Evolutionary conservation across 495 filamentous ascomycete genomes (phyloP).

Genomic region (Tuber indicum): DNA sequence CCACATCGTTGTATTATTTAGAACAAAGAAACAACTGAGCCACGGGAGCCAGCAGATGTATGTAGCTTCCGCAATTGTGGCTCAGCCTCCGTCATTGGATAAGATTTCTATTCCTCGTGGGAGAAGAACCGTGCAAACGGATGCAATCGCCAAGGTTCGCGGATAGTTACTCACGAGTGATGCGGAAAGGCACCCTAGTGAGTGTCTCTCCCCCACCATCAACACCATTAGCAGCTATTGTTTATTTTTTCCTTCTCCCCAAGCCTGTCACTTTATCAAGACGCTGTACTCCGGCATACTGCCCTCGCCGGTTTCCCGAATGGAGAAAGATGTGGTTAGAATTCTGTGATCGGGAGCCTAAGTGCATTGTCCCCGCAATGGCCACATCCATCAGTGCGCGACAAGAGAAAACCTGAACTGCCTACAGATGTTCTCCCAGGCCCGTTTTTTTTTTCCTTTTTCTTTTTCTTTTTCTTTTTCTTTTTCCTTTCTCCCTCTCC

Average conservation of each 20-base stretch:
- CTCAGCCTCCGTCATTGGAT: conserved; percentile 26
- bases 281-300: not conserved
- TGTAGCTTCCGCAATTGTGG: conserved; percentile 5
- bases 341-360: not conserved
- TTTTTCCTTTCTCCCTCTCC: not conserved
- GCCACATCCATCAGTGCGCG: not conserved
- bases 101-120: conserved; percentile 28
- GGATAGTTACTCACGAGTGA: conserved; percentile 6
- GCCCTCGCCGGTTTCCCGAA: not conserved
- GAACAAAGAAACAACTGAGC: conserved; percentile 36
- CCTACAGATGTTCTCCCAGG: not conserved
- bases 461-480: not conserved
- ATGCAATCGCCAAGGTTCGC: conserved; percentile 26
- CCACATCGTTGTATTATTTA: conserved; percentile 12
- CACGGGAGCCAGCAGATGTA: conserved; percentile 28
- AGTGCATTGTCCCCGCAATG: conserved; percentile 1
- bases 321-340: not conserved
- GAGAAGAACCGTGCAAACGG: conserved; percentile 34
- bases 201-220: not conserved
- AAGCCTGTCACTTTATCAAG: conserved; percentile 3
- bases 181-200: not conserved
- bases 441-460: not conserved
- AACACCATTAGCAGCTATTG: not conserved
- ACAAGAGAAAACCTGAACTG: not conserved
- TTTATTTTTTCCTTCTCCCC: not conserved